Evolutionary conservation across 257 asterid species (phyloP).

Genomic region (Leonotis leonurus): DNA sequence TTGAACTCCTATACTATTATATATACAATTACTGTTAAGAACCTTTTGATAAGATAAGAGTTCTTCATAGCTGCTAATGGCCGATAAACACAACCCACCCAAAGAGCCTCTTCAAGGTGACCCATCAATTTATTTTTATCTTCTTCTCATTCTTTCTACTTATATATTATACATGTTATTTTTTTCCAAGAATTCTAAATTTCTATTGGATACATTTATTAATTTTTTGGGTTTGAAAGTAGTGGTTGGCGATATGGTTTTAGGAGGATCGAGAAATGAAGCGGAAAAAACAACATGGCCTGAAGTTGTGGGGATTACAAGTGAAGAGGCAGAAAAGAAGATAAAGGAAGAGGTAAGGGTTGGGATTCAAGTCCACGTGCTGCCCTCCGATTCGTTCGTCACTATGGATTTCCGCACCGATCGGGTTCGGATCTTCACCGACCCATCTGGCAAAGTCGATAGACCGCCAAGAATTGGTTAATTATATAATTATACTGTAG

Average conservation of each 20-base stretch:
- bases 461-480: conserved; percentile 38
- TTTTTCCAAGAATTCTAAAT: not conserved
- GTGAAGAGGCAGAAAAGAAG: conserved; percentile 43
- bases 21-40: not conserved
- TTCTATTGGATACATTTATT: not conserved
- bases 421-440: conserved; percentile 47
- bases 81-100: conserved; percentile 23
- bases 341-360: conserved; percentile 35
- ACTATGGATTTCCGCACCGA: conserved; percentile 36
- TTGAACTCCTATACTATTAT: no score
- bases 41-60: not conserved
- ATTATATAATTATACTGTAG: no score
- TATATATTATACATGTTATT: no score
- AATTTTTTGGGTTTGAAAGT: not conserved
- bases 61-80: conserved; percentile 9
- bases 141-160: not conserved
- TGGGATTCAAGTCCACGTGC: not conserved
- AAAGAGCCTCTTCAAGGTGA: conserved; percentile 4
- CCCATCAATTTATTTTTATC: not conserved
- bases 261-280: not conserved
- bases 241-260: not conserved
- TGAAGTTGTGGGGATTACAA: conserved; percentile 42
- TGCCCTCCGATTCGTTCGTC: conserved; percentile 17
- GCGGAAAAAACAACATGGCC: conserved; percentile 40
- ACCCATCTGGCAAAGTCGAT: conserved; percentile 40